Evolutionary conservation across 2,329 filamentous ascomycete genomes (phyloP), one percentile per base, ranked within the genome.

Genomic region (Colletotrichum aenigma): DNA sequence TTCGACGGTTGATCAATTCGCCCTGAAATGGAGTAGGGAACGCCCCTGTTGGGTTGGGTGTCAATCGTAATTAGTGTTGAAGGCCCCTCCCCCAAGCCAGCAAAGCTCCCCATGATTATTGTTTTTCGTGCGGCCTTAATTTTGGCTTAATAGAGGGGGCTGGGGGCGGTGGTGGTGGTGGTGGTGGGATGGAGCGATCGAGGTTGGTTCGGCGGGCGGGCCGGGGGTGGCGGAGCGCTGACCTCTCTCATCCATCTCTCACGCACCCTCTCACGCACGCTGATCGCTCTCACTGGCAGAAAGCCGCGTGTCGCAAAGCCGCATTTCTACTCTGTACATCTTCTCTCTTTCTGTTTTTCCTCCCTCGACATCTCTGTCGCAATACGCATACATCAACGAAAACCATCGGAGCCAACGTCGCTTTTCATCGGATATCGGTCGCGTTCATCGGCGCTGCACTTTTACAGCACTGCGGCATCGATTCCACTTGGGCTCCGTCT

Each of bases 81-180:
- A 61, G 21, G 26, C 36, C 36, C 43, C 43, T 52, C 43, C 43
- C n/a, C 43, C 21, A 66, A 66, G 38, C 12, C 9, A 52, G 38
- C 26, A 66, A 66, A 52, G 43, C 43, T 52, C 43, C 43, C 43
- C 43, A 52, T 52, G 43, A 52, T 30, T 38, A 30, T 66, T 26
- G 26, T 28, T n/a, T 58, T 32, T 30, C 56, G 55, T 58, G 24
- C 67, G 34, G 38, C 56, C 18, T 66, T 66, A 32, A 71, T 62
- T 64, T 52, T 48, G 73, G 26, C 48, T 69, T 65, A 75, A 75
- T 73, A 36, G 73, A 75, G 73, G 73, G 70, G 73, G 73, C 73
- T 75, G 73, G 73, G 73, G 43, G 43, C 18, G 38, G 38, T n/a
- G 38, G 38, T 43, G 18, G 38, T n/a, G 38, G 38, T 43, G 18